A percentile compares a stretch with the other conserved stretches of the same genome.
Conservation (phyloP, 75 land plant genomes). For the Gnetum montanum region DNA sequence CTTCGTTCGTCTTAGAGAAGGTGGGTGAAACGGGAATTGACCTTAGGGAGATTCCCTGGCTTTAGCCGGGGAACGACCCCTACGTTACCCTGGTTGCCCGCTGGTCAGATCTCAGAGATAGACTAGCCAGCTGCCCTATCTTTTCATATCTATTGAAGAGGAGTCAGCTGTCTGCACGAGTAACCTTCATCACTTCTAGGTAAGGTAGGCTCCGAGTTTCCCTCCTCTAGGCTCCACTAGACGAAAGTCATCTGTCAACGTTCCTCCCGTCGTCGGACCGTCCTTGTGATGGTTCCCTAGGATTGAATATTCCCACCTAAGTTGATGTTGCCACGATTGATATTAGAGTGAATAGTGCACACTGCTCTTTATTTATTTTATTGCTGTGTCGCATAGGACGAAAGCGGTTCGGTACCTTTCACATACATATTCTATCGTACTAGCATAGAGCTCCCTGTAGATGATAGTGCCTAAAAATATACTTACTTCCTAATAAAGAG, state of each 20-base stretch:
- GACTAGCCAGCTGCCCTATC: background rate
- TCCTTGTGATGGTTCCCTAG: conserved; percentile 2
- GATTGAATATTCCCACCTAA: background rate
- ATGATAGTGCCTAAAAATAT: background rate
- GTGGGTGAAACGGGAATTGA: too few species aligned
- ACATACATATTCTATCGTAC: background rate
- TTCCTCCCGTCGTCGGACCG: background rate
- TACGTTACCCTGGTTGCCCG: too few species aligned
- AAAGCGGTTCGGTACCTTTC: too few species aligned
- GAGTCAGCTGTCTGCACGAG: background rate
- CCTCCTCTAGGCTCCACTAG: background rate
- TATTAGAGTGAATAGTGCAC: background rate
- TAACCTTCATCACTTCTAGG: background rate
- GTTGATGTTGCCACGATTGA: background rate
- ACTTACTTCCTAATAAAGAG: too few species aligned
- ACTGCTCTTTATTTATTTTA: too few species aligned
- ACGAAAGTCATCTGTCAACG: too few species aligned
- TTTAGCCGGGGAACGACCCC: too few species aligned
- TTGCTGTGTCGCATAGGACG: too few species aligned
- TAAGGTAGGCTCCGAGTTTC: background rate
- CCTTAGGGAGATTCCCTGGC: too few species aligned
- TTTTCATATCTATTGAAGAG: conserved; percentile 1
- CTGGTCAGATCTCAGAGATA: background rate
- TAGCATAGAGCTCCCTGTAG: background rate
- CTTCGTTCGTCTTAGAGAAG: too few species aligned